Evolutionary conservation across 768 basidiomycete genomes (phyloP).

Genomic region (Asterophora lycoperdoides): DNA sequence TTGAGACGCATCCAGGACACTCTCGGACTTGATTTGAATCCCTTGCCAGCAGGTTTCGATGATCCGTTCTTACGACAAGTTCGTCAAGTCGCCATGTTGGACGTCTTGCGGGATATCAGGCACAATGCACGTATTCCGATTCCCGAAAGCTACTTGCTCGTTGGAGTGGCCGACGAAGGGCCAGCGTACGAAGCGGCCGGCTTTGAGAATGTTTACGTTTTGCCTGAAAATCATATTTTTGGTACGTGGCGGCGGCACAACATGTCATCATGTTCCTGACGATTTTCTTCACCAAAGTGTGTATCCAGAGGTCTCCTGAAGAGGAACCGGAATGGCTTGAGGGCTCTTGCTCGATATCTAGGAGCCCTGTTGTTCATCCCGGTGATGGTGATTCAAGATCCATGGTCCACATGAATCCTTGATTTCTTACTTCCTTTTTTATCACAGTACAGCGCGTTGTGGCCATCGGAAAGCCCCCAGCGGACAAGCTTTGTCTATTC

Average conservation of each 20-base stretch:
- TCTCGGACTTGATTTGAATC: slow-evolving; percentile 45
- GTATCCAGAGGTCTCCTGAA: slow-evolving; percentile 50
- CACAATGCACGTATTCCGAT: slow-evolving; percentile 71
- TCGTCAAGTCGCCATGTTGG: slow-evolving; percentile 57
- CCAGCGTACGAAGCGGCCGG: slow-evolving; percentile 54
- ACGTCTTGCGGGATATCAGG: slow-evolving; percentile 70
- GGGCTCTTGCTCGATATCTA: slow-evolving; percentile 59
- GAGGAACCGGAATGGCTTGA: slow-evolving; percentile 49
- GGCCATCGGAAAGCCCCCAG: slow-evolving; percentile 68
- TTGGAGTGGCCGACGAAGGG: slow-evolving; percentile 83
- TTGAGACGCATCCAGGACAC: slow-evolving; percentile 46
- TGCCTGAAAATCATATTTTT: slow-evolving; percentile 59
- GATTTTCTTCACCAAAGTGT: slow-evolving; percentile 38
- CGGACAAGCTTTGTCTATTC: slow-evolving; percentile 52
- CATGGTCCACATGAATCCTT: neutral
- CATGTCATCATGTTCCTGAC: neutral
- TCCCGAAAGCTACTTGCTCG: slow-evolving; percentile 61
- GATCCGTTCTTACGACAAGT: slow-evolving; percentile 55
- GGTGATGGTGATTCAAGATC: slow-evolving; percentile 53
- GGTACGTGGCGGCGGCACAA: slow-evolving; percentile 36
- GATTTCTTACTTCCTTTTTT: slow-evolving; percentile 5
- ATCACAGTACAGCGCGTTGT: slow-evolving; percentile 59
- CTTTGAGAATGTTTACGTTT: slow-evolving; percentile 45
- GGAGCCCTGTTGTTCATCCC: slow-evolving; percentile 73
- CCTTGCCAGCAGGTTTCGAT: slow-evolving; percentile 35